Percentiles rank a stretch among this genome's conserved stretches.
These are phyloP conservation scores for Drechslerella stenobrocha DNA, from an alignment of 2,329 filamentous ascomycete genomes.

Conservation along the genomic window DNA sequence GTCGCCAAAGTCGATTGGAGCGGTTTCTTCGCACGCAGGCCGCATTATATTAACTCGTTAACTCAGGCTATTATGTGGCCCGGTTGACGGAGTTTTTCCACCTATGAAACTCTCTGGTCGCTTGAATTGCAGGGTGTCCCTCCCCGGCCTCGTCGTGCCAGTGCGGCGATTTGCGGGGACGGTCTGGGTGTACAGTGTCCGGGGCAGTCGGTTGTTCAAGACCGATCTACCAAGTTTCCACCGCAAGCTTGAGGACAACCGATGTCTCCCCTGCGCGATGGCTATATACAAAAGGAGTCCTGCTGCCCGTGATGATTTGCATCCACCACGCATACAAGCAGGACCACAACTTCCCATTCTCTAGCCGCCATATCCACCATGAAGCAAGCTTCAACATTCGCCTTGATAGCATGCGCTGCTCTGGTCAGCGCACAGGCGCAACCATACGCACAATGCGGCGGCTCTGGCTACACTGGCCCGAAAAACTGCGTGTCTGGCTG, in stretches of 20 bases:
- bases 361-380: conserved; percentile 9
- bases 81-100: too few species aligned
- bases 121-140: neutral
- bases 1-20: too few species aligned
- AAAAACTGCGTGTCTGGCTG: conserved; percentile 50
- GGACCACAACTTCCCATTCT: too few species aligned
- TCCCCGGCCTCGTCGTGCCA: neutral
- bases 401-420: conserved; percentile 23
- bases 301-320: neutral
- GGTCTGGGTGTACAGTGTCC: neutral
- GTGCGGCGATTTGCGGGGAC: neutral
- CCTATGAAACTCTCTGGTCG: neutral
- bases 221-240: too few species aligned
- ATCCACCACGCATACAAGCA: neutral
- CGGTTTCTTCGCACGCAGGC: too few species aligned
- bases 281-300: neutral
- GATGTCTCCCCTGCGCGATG: neutral
- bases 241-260: too few species aligned
- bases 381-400: conserved; percentile 27
- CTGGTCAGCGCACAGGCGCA: conserved; percentile 45
- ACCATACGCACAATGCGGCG: conserved; percentile 53
- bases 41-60: too few species aligned
- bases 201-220: too few species aligned
- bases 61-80: too few species aligned
- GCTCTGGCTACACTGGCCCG: conserved; percentile 46